Percentiles rank a stretch among this genome's conserved stretches.
Conservation (phyloP, 495 filamentous ascomycete species). For the Neurospora tetraspora region DNA sequence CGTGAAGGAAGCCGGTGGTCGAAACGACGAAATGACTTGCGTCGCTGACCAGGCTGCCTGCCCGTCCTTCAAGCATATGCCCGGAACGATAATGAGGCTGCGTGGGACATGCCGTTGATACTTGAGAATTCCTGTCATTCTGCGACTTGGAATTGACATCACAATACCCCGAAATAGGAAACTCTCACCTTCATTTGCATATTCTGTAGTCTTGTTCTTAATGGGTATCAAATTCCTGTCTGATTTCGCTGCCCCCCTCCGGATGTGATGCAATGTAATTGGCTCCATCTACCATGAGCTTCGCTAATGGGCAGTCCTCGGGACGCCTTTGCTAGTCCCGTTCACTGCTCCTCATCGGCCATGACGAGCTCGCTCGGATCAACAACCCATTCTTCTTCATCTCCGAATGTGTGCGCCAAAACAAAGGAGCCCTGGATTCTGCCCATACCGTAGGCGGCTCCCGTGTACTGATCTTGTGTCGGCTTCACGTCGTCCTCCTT, state of each 20-base stretch:
- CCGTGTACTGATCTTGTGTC: conserved; percentile 20
- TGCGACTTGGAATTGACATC: no score
- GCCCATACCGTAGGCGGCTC: conserved; percentile 45
- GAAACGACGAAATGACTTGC: background rate
- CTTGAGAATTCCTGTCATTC: no score
- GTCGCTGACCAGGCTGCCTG: background rate
- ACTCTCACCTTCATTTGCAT: background rate
- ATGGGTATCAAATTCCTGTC: background rate
- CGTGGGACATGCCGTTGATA: background rate
- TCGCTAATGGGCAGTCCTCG: background rate
- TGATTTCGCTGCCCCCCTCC: background rate
- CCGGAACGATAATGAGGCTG: background rate
- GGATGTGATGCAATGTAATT: background rate
- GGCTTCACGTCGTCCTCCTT: conserved; percentile 33
- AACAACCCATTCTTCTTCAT: conserved; percentile 35
- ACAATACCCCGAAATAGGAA: background rate
- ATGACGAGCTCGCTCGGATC: conserved; percentile 16
- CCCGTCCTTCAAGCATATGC: background rate
- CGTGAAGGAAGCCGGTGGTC: background rate
- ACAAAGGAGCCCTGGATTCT: conserved; percentile 49
- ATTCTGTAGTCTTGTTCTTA: background rate
- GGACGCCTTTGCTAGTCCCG: background rate
- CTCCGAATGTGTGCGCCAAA: conserved; percentile 42
- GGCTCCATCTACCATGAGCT: background rate
- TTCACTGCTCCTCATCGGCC: conserved; percentile 6